Evolutionary conservation across 768 basidiomycete genomes (phyloP).

Genomic region (Dendrothele bispora): DNA sequence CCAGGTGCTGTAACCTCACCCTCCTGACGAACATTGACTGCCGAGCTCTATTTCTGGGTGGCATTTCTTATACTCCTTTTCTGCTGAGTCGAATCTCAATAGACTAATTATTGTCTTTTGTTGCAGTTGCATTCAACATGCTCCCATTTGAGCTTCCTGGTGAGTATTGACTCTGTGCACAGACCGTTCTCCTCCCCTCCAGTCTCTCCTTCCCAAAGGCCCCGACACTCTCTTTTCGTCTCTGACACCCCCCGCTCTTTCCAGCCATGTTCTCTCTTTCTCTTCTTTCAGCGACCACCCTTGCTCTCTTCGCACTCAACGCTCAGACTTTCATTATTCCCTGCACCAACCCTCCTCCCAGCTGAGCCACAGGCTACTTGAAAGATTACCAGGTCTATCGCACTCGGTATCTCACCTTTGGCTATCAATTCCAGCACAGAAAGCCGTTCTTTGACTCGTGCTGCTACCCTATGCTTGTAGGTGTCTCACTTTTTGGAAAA

Average conservation of each 20-base stretch:
- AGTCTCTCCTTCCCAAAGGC: slow-evolving; percentile 25
- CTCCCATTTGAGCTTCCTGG: too few species aligned
- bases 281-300: slow-evolving; percentile 25
- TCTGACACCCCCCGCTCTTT: slow-evolving; percentile 28
- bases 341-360: slow-evolving; percentile 25
- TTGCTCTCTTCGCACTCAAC: slow-evolving; percentile 37
- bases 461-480: slow-evolving; percentile 69
- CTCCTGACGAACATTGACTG: too few species aligned
- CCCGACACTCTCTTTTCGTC: slow-evolving; percentile 17
- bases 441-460: slow-evolving; percentile 64
- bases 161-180: too few species aligned
- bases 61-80: too few species aligned
- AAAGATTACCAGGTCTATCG: slow-evolving; percentile 61
- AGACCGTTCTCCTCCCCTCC: slow-evolving; percentile 23
- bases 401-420: slow-evolving; percentile 58
- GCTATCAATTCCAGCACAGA: slow-evolving; percentile 47
- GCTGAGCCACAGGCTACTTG: slow-evolving; percentile 45
- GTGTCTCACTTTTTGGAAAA: slow-evolving; percentile 14
- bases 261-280: slow-evolving; percentile 40
- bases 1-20: too few species aligned
- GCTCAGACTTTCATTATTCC: slow-evolving; percentile 42
- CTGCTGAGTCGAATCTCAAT: too few species aligned
- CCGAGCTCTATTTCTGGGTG: too few species aligned
- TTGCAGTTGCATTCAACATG: too few species aligned
- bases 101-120: too few species aligned